phyloP scores from a whole-genome alignment of 2,329 filamentous ascomycete genomes.

The Coniochaeta sp. region DNA sequence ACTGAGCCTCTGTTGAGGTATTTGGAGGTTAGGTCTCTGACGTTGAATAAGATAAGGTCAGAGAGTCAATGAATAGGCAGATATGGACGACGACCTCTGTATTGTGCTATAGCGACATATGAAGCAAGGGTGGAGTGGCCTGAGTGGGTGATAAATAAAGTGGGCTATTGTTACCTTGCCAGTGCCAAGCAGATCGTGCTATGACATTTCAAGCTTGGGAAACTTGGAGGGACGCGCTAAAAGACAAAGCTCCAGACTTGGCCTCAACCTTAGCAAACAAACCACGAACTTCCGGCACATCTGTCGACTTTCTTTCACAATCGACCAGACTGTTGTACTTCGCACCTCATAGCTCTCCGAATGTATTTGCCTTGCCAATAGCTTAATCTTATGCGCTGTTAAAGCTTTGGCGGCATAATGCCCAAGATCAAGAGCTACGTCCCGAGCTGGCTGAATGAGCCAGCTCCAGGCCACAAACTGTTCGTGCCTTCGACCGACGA shows the following conservation, averaged over 20 bases:
- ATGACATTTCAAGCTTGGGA: not conserved
- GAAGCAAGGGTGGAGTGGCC: too few relatives aligned
- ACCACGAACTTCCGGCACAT: not conserved
- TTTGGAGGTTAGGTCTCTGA: too few relatives aligned
- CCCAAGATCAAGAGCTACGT: slow-evolving; percentile 80
- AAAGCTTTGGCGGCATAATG: slow-evolving; percentile 44
- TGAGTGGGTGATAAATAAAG: not conserved
- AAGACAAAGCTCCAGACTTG: not conserved
- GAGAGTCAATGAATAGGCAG: too few relatives aligned
- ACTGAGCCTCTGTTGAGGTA: too few relatives aligned
- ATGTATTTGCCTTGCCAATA: not conserved
- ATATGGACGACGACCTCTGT: too few relatives aligned
- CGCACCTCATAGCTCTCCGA: not conserved
- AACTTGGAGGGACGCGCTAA: not conserved
- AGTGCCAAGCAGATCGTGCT: not conserved
- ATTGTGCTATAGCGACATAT: too few relatives aligned
- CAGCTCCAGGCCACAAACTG: slow-evolving; percentile 69
- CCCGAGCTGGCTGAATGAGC: slow-evolving; percentile 77
- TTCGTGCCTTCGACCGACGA: slow-evolving; percentile 50
- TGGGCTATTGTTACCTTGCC: not conserved
- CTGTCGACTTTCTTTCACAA: not conserved
- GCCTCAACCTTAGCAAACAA: not conserved
- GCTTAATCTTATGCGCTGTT: not conserved
- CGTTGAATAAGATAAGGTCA: too few relatives aligned
- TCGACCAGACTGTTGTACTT: not conserved